Evolutionary conservation across 2,329 filamentous ascomycete species (phyloP).

Genomic region (Sporothrix curviconia): DNA sequence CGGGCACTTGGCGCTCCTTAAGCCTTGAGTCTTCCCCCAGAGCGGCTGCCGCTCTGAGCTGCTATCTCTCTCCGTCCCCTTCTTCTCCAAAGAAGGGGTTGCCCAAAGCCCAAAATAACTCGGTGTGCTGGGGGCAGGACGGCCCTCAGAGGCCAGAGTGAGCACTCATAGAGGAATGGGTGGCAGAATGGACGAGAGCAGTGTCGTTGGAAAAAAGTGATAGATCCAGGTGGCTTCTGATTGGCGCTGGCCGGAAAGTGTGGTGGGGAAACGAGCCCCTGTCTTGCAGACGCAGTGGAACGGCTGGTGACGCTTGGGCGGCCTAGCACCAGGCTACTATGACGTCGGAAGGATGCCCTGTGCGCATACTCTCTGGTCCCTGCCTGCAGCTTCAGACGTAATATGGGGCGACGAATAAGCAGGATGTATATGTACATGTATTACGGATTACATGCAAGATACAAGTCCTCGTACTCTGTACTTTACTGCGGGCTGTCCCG

Average conservation of each 20-base stretch:
- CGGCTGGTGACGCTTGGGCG: slow-evolving; percentile 10
- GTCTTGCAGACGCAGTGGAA: slow-evolving; percentile 16
- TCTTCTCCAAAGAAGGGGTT: not conserved
- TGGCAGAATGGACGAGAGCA: too few species aligned
- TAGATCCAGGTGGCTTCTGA: slow-evolving; percentile 8
- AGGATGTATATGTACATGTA: too few species aligned
- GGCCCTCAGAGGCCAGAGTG: too few species aligned
- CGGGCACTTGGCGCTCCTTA: too few species aligned
- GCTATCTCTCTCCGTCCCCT: not conserved
- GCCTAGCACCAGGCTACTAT: slow-evolving; percentile 9
- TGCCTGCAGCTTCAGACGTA: slow-evolving; percentile 7
- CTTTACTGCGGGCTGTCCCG: too few species aligned
- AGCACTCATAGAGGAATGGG: too few species aligned
- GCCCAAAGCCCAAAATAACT: slow-evolving; percentile 2
- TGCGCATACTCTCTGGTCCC: not conserved
- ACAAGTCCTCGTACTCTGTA: too few species aligned
- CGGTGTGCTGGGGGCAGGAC: too few species aligned
- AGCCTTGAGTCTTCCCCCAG: too few species aligned
- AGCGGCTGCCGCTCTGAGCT: too few species aligned
- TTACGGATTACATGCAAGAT: too few species aligned
- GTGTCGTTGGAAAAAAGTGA: slow-evolving; percentile 5
- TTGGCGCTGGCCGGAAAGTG: slow-evolving; percentile 6
- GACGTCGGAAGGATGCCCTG: slow-evolving; percentile 14
- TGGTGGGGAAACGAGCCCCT: slow-evolving; percentile 11
- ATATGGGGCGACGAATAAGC: slow-evolving; percentile 1